phyloP scores from a whole-genome alignment of 768 basidiomycete genomes.

The Boletus speciosus region DNA sequence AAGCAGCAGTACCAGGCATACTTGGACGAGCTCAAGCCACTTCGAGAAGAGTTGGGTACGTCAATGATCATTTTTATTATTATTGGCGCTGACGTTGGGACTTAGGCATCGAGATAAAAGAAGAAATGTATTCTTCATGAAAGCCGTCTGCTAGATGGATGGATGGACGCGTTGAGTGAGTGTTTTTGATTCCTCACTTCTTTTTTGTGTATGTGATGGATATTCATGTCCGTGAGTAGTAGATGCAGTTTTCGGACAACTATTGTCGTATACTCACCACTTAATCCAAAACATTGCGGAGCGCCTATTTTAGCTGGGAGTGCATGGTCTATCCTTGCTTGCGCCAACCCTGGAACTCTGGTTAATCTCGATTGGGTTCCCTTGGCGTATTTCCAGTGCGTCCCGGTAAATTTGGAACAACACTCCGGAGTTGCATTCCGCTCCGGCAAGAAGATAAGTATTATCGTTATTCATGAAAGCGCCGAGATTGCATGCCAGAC shows the following conservation, averaged over 20 bases:
- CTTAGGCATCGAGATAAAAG: constrained; percentile 57
- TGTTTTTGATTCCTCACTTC: neutral
- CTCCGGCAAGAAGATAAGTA: neutral
- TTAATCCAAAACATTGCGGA: constrained; percentile 19
- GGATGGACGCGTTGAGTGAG: constrained; percentile 20
- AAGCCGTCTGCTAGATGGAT: constrained; percentile 1
- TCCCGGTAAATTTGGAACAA: neutral
- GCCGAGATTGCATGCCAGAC: neutral
- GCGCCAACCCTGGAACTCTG: no score
- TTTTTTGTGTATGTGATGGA: neutral
- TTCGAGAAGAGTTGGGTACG: constrained; percentile 90
- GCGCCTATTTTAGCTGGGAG: neutral
- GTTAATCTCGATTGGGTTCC: neutral
- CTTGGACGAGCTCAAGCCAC: constrained; percentile 81
- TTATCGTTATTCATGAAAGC: neutral
- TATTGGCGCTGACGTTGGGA: neutral
- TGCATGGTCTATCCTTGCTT: neutral
- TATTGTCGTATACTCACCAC: constrained; percentile 17
- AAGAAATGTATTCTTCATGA: constrained; percentile 58
- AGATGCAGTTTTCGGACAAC: constrained; percentile 23
- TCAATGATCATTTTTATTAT: neutral
- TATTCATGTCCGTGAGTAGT: constrained; percentile 15
- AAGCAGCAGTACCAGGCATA: constrained; percentile 92
- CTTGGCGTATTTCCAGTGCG: neutral
- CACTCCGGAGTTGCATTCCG: neutral